Evolutionary conservation across 2,329 filamentous ascomycete genomes (phyloP).

Genomic region (Sarocladiaceae sp.): DNA sequence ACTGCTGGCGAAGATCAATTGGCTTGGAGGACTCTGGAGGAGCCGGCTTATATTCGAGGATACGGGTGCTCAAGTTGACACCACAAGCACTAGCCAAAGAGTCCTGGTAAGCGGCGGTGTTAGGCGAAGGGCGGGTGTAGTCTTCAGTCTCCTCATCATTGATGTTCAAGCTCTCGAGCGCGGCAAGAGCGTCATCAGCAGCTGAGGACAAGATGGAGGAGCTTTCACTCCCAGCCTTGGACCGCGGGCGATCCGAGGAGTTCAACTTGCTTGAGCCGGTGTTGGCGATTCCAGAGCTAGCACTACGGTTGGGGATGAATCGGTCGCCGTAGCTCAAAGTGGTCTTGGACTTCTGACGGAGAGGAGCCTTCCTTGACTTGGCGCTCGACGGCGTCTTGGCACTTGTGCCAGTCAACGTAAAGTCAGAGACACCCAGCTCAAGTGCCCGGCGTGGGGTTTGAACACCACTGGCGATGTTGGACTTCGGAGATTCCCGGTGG

Average conservation of each 20-base stretch:
- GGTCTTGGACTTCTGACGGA: slow-evolving; percentile 65
- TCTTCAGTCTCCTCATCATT: slow-evolving; percentile 59
- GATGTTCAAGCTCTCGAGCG: slow-evolving; percentile 73
- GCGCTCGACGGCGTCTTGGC: slow-evolving; percentile 52
- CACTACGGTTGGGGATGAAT: slow-evolving; percentile 90
- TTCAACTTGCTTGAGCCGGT: slow-evolving; percentile 80
- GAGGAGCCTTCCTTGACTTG: slow-evolving; percentile 49
- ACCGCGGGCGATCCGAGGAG: slow-evolving; percentile 58
- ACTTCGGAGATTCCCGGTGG: slow-evolving; percentile 87
- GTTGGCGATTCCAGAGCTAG: slow-evolving; percentile 82
- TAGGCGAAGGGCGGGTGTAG: slow-evolving; percentile 75
- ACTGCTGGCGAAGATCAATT: slow-evolving; percentile 93
- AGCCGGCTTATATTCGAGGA: slow-evolving; percentile 96
- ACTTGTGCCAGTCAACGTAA: slow-evolving; percentile 75
- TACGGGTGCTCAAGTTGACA: slow-evolving; percentile 87
- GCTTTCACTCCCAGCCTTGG: slow-evolving; percentile 68
- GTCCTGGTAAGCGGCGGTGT: slow-evolving; percentile 85
- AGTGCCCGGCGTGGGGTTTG: slow-evolving; percentile 75
- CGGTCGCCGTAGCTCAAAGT: slow-evolving; percentile 81
- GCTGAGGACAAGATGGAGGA: slow-evolving; percentile 73
- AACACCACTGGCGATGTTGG: slow-evolving; percentile 75
- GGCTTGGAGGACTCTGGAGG: slow-evolving; percentile 98
- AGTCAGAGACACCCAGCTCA: slow-evolving; percentile 89
- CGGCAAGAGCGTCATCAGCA: slow-evolving; percentile 71
- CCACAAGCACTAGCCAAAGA: slow-evolving; percentile 87